Base-by-base conservation (phyloP, 2,329 filamentous ascomycete genomes). In the Thielaviopsis euricoi region DNA sequence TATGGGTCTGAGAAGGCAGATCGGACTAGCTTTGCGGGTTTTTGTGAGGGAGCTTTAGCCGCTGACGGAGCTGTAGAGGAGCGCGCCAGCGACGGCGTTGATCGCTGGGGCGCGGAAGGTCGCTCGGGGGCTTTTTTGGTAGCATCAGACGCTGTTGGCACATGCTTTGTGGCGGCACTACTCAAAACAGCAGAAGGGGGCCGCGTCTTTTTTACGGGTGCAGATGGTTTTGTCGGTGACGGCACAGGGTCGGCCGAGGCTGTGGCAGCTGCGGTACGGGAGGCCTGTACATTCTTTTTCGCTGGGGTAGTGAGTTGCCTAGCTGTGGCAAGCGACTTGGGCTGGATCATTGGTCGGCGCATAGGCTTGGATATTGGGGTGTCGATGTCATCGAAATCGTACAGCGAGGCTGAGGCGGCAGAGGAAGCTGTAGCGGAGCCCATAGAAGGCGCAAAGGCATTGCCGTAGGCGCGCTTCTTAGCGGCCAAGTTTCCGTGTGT, bases 201-300 rank as follows among this genome's bases (percentile, higher is more conserved):
- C 22, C 59, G 55, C 49, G 55, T 25, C 52, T 60, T 60, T 15
- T 58, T 57, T 1, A 33, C 40, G 26, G 59, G 49, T 46, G 57
- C 58, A 17, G 59, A 22, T 4, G 53, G 12, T 56, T 61, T 61
- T 49, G 60, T 49, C 23, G 64, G 61, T 43, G 64, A 60, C n/a
- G 64, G 52, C 21, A 10, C n/a, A 43, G 65, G 52, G 37, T 62
- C 62, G 19, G 58, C 61, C 56, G 61, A 61, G 50, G 63, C 63
- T 46, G 52, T 13, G 37, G 23, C 23, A 22, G 26, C n/a, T 22
- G 22, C 25, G 21, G 33, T 48, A 49, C 53, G 53, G 19, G 25
- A 23, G 29, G 40, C 17, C 33, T 17, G 23, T 10, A 52, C 23
- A 25, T 37, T 54, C 22, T 56, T 52, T 25, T 56, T 53, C 12